Evolutionary conservation across 805 yeast species (phyloP).

Genomic region (Candida coquimbonensis): DNA sequence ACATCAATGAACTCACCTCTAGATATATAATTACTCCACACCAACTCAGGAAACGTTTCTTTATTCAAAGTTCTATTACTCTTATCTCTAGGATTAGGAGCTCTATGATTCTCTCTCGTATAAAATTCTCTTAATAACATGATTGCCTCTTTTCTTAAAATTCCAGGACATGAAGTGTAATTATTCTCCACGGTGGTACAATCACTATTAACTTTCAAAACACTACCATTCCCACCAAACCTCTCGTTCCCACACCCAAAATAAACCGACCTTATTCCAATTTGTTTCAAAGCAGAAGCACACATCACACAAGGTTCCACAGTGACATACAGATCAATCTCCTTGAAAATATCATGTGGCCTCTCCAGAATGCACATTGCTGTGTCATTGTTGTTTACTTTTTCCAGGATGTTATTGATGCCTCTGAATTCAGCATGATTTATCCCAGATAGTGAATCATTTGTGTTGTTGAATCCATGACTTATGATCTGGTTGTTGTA

Average conservation of each 20-base stretch:
- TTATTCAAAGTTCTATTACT: slow-evolving; percentile 55
- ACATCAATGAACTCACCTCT: slow-evolving; percentile 41
- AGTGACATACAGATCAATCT: slow-evolving; percentile 76
- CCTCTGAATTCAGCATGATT: slow-evolving; percentile 92
- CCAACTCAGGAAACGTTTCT: slow-evolving; percentile 52
- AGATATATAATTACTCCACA: slow-evolving; percentile 47
- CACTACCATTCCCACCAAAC: slow-evolving; percentile 95
- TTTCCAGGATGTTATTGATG: slow-evolving; percentile 43
- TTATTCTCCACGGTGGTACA: slow-evolving; percentile 20
- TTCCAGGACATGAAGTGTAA: slow-evolving; percentile 67
- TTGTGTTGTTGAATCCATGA: slow-evolving; percentile 81
- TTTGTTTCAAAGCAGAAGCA: slow-evolving; percentile 81
- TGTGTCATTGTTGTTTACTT: slow-evolving; percentile 20
- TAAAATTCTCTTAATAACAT: slow-evolving; percentile 77
- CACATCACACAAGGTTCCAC: slow-evolving; percentile 99
- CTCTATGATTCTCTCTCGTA: slow-evolving; percentile 74
- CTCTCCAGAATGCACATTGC: slow-evolving; percentile 14
- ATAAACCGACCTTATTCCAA: slow-evolving; percentile 64
- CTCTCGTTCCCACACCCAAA: slow-evolving; percentile 94
- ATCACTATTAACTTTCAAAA: slow-evolving; percentile 52
- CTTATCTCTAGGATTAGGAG: slow-evolving; percentile 76
- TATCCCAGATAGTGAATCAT: slow-evolving; percentile 77
- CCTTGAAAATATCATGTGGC: slow-evolving; percentile 35
- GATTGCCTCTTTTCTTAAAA: slow-evolving; percentile 75
- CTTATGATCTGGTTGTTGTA: slow-evolving; percentile 50